These are phyloP conservation scores for Elaeis oleifera DNA, from an alignment of 202 grass and related monocot genomes.

Conservation along the genomic window DNA sequence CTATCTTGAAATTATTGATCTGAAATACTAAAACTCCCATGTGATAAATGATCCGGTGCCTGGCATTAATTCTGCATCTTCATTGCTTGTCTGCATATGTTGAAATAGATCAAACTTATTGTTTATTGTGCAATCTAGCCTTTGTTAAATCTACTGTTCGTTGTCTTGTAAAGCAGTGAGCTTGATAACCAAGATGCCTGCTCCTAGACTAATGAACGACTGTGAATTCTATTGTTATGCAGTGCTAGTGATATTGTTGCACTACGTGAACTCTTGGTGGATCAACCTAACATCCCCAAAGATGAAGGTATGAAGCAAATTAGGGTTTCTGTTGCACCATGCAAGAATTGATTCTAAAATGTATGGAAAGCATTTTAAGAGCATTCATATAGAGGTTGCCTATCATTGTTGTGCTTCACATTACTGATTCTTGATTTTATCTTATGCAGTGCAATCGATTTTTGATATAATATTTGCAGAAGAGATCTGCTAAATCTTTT, in stretches of 20 bases:
- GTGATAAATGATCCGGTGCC: no score
- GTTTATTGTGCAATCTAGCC: no score
- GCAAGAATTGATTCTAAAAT: slow-evolving; percentile 1
- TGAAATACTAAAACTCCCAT: no score
- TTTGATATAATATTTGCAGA: slow-evolving; percentile 70
- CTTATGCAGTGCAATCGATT: slow-evolving; percentile 66
- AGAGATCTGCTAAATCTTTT: slow-evolving; percentile 51
- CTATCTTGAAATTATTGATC: no score
- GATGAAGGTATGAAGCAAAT: slow-evolving; percentile 54
- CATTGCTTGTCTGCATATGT: no score
- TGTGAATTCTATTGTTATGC: slow-evolving; percentile 17
- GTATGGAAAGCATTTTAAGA: slow-evolving; percentile 5
- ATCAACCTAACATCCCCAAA: slow-evolving; percentile 83
- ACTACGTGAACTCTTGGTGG: slow-evolving; percentile 55
- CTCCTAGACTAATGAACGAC: no score
- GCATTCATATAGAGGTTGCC: not conserved
- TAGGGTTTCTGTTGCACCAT: not conserved
- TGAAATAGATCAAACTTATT: no score
- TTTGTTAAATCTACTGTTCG: no score
- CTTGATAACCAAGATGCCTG: not conserved
- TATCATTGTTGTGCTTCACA: not conserved
- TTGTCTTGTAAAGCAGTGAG: no score
- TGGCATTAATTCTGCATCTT: no score
- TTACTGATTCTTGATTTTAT: slow-evolving; percentile 4
- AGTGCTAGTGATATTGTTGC: slow-evolving; percentile 59